Evolutionary conservation across 306 rosid genomes (phyloP).

Genomic region (Senna tora): DNA sequence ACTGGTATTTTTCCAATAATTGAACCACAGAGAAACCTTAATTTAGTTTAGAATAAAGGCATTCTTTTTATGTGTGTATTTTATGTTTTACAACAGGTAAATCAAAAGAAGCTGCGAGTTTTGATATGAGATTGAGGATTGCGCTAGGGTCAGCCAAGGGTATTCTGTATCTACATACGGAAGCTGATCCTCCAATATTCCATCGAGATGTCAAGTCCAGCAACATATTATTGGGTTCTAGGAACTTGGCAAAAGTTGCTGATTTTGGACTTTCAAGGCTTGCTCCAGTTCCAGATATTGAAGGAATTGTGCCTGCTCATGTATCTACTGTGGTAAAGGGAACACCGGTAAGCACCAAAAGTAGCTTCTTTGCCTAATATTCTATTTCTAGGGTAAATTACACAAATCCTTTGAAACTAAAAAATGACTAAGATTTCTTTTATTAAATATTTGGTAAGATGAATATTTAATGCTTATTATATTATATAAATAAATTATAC

Average conservation of each 20-base stretch:
- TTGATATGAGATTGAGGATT: conserved; percentile 70
- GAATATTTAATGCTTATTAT: too few relatives aligned
- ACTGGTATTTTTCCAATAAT: conserved; percentile 10
- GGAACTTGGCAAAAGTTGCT: conserved; percentile 74
- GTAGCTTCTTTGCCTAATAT: too few relatives aligned
- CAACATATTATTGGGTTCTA: conserved; percentile 87
- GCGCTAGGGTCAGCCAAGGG: conserved; percentile 92
- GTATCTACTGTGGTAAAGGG: conserved; percentile 97
- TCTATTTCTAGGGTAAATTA: too few relatives aligned
- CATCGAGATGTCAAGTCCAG: conserved; percentile 96
- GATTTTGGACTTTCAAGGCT: conserved; percentile 99
- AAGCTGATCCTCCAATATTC: conserved; percentile 98
- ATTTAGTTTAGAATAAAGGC: not conserved
- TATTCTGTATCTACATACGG: conserved; percentile 82
- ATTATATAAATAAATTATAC: too few relatives aligned
- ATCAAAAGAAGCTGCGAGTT: conserved; percentile 63
- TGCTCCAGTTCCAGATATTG: conserved; percentile 84
- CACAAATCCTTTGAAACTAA: too few relatives aligned
- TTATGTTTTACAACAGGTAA: conserved; percentile 50
- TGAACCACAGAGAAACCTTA: not conserved
- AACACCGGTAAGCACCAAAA: conserved; percentile 80
- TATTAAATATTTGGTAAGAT: too few relatives aligned
- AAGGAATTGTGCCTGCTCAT: conserved; percentile 74
- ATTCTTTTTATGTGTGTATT: conserved; percentile 21
- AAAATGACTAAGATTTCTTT: too few relatives aligned